Conservation (phyloP, 192 early-diverging fungal genomes). For the Gaertneriomyces semiglobifer region DNA sequence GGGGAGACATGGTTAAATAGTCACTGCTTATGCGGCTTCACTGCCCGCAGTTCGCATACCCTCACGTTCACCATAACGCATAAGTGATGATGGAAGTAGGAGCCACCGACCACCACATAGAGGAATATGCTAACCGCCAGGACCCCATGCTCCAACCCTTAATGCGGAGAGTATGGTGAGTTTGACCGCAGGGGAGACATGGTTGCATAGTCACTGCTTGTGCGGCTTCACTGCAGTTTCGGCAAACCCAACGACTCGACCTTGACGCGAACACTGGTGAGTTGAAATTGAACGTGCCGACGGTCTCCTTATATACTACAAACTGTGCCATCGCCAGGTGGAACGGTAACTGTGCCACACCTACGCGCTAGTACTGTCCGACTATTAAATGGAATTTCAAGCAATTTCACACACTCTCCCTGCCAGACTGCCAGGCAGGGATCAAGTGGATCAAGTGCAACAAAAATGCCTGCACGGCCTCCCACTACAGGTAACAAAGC, state of each 20-base stretch:
- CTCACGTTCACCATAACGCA: constrained; percentile 1
- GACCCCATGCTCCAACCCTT: constrained; percentile 5
- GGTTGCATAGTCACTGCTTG: neutral
- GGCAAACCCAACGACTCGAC: neutral
- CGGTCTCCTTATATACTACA: too few species aligned
- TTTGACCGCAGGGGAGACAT: constrained; percentile 5
- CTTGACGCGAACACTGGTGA: too few species aligned
- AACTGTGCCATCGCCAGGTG: too few species aligned
- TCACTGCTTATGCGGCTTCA: constrained; percentile 2
- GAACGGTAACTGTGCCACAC: too few species aligned
- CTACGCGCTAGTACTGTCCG: too few species aligned
- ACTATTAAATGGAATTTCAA: too few species aligned
- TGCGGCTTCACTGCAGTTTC: constrained; percentile 1
- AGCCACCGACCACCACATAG: neutral
- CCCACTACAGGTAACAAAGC: too few species aligned
- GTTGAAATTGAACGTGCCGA: too few species aligned
- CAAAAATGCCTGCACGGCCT: too few species aligned
- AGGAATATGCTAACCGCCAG: neutral
- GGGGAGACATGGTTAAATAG: neutral
- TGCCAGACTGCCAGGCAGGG: too few species aligned
- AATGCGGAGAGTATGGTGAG: neutral
- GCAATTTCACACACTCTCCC: too few species aligned
- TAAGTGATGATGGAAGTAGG: neutral
- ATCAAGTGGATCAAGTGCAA: too few species aligned
- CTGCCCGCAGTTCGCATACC: neutral